Evolutionary conservation across 1,284 basidiomycete genomes (phyloP).

Genomic region (Trametes polyzona): DNA sequence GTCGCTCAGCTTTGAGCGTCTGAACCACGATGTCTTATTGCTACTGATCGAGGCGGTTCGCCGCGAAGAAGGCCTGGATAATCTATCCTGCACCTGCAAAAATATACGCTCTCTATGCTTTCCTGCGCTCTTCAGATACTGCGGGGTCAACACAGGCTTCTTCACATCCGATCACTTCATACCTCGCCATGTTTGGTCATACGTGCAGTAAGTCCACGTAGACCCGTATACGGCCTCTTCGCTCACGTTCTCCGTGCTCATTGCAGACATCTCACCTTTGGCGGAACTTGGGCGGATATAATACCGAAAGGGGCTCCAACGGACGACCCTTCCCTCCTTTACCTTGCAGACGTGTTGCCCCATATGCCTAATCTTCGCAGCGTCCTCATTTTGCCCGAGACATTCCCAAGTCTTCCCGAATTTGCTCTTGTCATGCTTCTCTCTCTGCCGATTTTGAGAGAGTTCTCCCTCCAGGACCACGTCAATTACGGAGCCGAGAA

Average conservation of each 20-base stretch:
- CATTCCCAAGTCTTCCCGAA: no score
- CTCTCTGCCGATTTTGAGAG: no score
- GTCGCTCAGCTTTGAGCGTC: background rate
- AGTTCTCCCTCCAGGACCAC: no score
- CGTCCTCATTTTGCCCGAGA: no score
- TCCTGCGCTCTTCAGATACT: background rate
- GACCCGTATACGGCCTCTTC: background rate
- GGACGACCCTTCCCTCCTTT: no score
- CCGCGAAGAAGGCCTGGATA: background rate
- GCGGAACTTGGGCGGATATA: background rate
- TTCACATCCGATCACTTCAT: background rate
- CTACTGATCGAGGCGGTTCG: background rate
- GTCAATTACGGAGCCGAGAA: no score
- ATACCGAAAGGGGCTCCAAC: no score
- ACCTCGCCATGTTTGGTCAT: background rate
- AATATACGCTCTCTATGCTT: background rate
- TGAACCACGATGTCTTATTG: background rate
- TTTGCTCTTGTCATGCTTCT: no score
- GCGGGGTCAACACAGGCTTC: background rate
- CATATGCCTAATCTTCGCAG: no score
- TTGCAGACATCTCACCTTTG: background rate
- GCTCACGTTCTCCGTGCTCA: background rate
- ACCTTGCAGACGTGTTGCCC: no score
- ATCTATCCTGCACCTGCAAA: background rate
- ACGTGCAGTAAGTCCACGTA: background rate